Conservation (phyloP, 129 eudicot species). For the Ambrosia trifida region DNA sequence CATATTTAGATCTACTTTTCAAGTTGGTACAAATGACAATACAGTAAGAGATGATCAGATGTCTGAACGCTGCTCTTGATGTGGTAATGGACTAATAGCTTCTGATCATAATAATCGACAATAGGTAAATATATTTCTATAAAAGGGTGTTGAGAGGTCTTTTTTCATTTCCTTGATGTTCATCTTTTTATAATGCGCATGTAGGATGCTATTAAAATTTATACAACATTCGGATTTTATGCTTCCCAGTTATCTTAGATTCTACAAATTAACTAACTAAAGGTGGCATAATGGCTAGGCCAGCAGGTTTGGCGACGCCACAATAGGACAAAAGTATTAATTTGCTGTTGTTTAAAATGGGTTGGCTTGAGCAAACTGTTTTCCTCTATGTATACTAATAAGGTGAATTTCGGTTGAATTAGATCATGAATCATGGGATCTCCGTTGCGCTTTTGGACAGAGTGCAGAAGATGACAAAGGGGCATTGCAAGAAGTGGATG, state of each 20-base stretch:
- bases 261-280: neutral
- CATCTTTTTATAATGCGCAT: conserved; percentile 28
- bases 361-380: too few relatives aligned
- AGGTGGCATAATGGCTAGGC: too few relatives aligned
- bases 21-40: conserved; percentile 60
- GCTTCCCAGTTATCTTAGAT: neutral
- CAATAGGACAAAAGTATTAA: too few relatives aligned
- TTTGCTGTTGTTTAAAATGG: too few relatives aligned
- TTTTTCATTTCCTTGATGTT: neutral
- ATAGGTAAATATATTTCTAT: conserved; percentile 51
- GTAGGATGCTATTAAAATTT: conserved; percentile 98
- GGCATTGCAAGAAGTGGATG: too few relatives aligned
- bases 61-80: conserved; percentile 81
- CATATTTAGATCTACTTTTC: neutral
- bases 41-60: conserved; percentile 64
- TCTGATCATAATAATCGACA: conserved; percentile 85
- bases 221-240: conserved; percentile 65
- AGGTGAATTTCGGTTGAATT: too few relatives aligned
- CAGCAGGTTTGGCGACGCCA: too few relatives aligned
- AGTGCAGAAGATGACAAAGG: too few relatives aligned
- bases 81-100: conserved; percentile 70
- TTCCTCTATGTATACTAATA: too few relatives aligned
- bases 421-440: too few relatives aligned
- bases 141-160: neutral
- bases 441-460: too few relatives aligned